Evolutionary conservation across 2,329 filamentous ascomycete species (phyloP).

Genomic region (Neopestalotiopsis clavispora): DNA sequence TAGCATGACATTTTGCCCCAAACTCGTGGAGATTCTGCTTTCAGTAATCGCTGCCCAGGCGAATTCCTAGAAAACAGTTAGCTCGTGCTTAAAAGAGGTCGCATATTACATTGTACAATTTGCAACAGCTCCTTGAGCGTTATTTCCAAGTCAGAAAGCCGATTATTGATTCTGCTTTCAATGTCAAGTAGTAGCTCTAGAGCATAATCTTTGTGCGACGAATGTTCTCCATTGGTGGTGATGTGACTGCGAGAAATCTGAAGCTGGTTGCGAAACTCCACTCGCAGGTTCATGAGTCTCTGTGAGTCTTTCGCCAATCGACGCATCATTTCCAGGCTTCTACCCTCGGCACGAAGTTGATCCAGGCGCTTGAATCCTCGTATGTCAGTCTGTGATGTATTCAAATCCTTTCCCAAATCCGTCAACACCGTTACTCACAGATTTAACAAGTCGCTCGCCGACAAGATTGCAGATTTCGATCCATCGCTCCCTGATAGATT

Average conservation of each 20-base stretch:
- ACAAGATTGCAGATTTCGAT: neutral
- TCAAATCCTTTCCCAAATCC: too few species aligned
- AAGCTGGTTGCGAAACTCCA: neutral
- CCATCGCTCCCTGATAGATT: neutral
- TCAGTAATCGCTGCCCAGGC: conserved; percentile 1
- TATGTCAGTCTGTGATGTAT: neutral
- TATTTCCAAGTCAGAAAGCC: neutral
- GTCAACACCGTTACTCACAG: neutral
- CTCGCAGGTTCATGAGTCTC: neutral
- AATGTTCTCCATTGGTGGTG: neutral
- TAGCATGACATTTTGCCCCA: conserved; percentile 1
- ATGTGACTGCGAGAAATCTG: neutral
- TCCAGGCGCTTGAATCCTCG: neutral
- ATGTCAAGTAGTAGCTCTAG: neutral
- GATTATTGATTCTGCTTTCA: neutral
- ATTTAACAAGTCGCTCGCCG: neutral
- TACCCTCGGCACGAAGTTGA: conserved; percentile 5
- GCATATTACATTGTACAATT: neutral
- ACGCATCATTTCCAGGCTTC: conserved; percentile 9
- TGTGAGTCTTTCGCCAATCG: neutral
- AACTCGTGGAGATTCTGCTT: conserved; percentile 1
- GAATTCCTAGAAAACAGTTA: neutral
- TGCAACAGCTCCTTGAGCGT: conserved; percentile 6
- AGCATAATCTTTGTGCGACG: too few species aligned
- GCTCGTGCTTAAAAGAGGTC: neutral